phyloP scores from a whole-genome alignment of 768 basidiomycete species.

The Russula foetens region DNA sequence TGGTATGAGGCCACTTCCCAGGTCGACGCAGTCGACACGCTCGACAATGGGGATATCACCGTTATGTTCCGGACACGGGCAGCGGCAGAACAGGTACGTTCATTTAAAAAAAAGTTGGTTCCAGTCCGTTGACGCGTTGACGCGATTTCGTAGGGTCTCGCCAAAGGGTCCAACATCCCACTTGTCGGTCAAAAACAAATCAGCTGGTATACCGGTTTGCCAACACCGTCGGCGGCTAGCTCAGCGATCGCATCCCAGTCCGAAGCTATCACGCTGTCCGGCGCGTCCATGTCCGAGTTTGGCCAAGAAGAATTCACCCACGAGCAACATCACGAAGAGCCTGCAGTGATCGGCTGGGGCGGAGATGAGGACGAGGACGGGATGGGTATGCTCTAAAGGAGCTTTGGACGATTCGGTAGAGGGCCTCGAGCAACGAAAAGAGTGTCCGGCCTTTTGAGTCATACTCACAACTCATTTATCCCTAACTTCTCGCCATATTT shows the following conservation, averaged over 20 bases:
- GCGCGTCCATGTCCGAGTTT: constrained; percentile 25
- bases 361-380: constrained; percentile 56
- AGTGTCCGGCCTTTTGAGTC: neutral
- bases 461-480: constrained; percentile 13
- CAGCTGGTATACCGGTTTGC: constrained; percentile 49
- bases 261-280: constrained; percentile 14
- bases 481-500: constrained; percentile 2
- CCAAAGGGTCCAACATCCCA: constrained; percentile 63
- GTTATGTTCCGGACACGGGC: constrained; percentile 65
- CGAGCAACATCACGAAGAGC: constrained; percentile 8
- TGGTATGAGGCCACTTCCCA: constrained; percentile 82
- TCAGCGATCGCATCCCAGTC: constrained; percentile 21
- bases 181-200: constrained; percentile 57
- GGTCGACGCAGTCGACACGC: constrained; percentile 52
- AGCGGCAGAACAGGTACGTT: constrained; percentile 69
- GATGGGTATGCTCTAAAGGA: constrained; percentile 54
- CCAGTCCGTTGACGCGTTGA: neutral
- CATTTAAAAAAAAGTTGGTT: too few species aligned
- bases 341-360: constrained; percentile 62
- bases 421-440: neutral
- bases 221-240: constrained; percentile 6
- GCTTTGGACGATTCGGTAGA: neutral
- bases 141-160: constrained; percentile 44
- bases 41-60: constrained; percentile 50
- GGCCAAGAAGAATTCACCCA: constrained; percentile 46